These are phyloP conservation scores for Flaveria ramosissima DNA, from an alignment of 129 eudicot genomes.

Conservation along the genomic window DNA sequence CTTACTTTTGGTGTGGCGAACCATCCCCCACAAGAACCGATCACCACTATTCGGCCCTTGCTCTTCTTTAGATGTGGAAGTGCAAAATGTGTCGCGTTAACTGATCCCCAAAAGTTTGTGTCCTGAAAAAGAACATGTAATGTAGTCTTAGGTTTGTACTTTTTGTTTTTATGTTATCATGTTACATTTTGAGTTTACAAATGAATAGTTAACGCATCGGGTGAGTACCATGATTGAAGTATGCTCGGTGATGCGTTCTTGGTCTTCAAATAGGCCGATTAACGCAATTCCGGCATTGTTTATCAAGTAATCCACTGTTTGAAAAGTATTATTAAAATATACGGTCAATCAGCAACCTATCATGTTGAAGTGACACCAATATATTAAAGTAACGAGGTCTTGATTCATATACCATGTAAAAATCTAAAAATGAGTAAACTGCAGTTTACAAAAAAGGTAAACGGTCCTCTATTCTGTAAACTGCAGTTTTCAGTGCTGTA, in stretches of 20 bases:
- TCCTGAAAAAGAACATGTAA: constrained; percentile 40
- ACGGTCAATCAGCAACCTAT: too few species aligned
- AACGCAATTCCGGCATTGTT: constrained; percentile 63
- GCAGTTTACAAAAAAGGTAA: too few species aligned
- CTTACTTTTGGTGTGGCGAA: constrained; percentile 49
- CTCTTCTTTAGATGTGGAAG: constrained; percentile 58
- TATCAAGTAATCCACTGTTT: constrained; percentile 75
- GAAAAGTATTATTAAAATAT: neutral
- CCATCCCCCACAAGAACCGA: constrained; percentile 61
- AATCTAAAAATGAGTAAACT: too few species aligned
- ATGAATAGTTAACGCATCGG: neutral
- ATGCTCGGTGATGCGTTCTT: constrained; percentile 38
- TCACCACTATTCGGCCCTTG: constrained; percentile 58
- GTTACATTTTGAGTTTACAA: neutral
- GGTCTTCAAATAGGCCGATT: constrained; percentile 51
- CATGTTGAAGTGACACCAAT: too few species aligned
- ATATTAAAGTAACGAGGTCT: too few species aligned
- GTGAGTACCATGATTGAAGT: constrained; percentile 57
- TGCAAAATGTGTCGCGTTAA: constrained; percentile 55
- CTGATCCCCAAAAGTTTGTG: constrained; percentile 79
- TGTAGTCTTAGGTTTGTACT: neutral
- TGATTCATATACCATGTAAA: too few species aligned
- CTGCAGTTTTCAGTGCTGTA: too few species aligned
- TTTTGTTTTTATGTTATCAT: neutral
- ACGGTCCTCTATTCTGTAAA: too few species aligned